A percentile compares a stretch with the other conserved stretches of the same genome.
These are phyloP conservation scores for Penicillium nordicum DNA, from an alignment of 2,329 filamentous ascomycete species.

Conservation along the genomic window DNA sequence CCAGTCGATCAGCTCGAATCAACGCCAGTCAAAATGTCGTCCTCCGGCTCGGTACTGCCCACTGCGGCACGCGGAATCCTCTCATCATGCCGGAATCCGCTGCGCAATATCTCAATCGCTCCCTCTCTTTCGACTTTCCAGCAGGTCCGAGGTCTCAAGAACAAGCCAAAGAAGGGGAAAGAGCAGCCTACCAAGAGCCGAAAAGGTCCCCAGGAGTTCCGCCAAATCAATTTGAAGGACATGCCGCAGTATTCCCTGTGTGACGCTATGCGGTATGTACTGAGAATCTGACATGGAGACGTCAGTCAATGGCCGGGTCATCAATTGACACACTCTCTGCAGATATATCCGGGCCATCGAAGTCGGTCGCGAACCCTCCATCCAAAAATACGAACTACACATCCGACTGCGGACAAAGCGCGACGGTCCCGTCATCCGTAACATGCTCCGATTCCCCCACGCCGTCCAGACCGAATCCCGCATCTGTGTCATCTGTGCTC, in stretches of 20 bases:
- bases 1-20: slow-evolving; percentile 10
- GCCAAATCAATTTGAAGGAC: slow-evolving; percentile 59
- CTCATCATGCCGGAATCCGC: slow-evolving; percentile 31
- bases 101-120: slow-evolving; percentile 32
- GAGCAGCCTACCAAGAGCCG: slow-evolving; percentile 59
- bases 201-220: slow-evolving; percentile 65
- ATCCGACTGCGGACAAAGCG: slow-evolving; percentile 79
- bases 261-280: slow-evolving; percentile 76
- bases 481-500: slow-evolving; percentile 88
- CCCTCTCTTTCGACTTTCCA: slow-evolving; percentile 32
- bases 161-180: slow-evolving; percentile 43
- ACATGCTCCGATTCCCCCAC: slow-evolving; percentile 82
- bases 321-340: slow-evolving; percentile 15
- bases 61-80: slow-evolving; percentile 33
- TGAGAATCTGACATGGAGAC: neutral
- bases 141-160: slow-evolving; percentile 38
- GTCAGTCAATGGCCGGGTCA: neutral
- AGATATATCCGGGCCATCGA: slow-evolving; percentile 91
- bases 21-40: slow-evolving; percentile 32
- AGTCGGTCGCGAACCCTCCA: slow-evolving; percentile 72
- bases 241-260: slow-evolving; percentile 75
- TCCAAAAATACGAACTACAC: slow-evolving; percentile 83
- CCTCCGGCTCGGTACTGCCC: slow-evolving; percentile 34
- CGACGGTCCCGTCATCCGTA: slow-evolving; percentile 82
- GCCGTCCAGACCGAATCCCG: slow-evolving; percentile 83